A percentile compares a stretch with the other conserved stretches of the same genome.
Conservation (phyloP, 1,284 basidiomycete genomes). For the Sanghuangporus weigelae region DNA sequence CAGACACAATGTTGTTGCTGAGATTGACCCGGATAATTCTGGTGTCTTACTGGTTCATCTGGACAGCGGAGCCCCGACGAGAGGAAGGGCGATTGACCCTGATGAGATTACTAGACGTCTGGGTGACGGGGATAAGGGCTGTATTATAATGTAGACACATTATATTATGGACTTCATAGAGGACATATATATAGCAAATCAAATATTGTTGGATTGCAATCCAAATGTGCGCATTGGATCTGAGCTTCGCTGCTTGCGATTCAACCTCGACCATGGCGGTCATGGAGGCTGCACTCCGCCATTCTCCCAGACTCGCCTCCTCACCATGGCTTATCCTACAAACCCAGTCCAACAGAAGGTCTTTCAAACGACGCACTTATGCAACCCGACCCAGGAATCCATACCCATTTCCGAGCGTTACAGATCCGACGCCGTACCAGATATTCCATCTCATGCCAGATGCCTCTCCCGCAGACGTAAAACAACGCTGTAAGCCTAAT, state of each 20-base stretch:
- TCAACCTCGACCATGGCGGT: not conserved
- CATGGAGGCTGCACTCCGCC: not conserved
- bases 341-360: not conserved
- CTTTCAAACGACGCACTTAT: not conserved
- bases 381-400: conserved; percentile 28
- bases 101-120: conserved; percentile 57
- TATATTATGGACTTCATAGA: not conserved
- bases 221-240: no score
- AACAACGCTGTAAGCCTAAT: conserved; percentile 49
- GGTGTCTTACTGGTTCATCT: conserved; percentile 87
- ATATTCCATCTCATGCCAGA: conserved; percentile 59
- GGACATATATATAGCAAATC: not conserved
- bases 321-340: not conserved
- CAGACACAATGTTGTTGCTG: conserved; percentile 70
- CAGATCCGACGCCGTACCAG: conserved; percentile 58
- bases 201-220: not conserved
- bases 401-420: conserved; percentile 50
- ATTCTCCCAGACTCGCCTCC: not conserved
- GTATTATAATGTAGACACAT: conserved; percentile 61
- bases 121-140: conserved; percentile 41
- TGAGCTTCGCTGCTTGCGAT: not conserved
- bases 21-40: conserved; percentile 77
- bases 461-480: conserved; percentile 55
- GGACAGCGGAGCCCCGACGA: conserved; percentile 37
- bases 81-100: conserved; percentile 44